Conservation (phyloP, 2,329 filamentous ascomycete genomes). For the Myotisia sp. region DNA sequence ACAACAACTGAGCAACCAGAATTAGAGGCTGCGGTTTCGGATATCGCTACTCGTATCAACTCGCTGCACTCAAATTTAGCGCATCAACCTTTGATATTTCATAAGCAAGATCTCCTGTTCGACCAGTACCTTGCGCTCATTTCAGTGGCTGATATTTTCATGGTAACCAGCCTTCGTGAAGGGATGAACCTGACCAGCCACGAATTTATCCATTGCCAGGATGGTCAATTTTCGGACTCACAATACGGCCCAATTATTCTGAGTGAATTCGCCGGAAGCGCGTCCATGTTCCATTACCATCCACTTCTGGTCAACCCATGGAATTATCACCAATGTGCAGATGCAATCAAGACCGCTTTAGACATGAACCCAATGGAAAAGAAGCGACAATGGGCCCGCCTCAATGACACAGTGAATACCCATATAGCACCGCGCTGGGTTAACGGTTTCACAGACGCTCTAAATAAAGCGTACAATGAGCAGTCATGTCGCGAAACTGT, state of each 20-base stretch:
- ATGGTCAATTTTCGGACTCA: slow-evolving; percentile 58
- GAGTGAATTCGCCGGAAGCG: slow-evolving; percentile 88
- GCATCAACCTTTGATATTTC: slow-evolving; percentile 81
- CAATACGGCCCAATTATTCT: slow-evolving; percentile 81
- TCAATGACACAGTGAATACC: slow-evolving; percentile 59
- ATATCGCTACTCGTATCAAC: slow-evolving; percentile 91
- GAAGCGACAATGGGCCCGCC: slow-evolving; percentile 54
- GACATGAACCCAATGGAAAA: slow-evolving; percentile 69
- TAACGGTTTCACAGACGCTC: slow-evolving; percentile 53
- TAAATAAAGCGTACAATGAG: slow-evolving; percentile 66
- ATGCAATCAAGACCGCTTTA: slow-evolving; percentile 69
- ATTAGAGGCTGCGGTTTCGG: slow-evolving; percentile 72
- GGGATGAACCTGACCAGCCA: slow-evolving; percentile 96
- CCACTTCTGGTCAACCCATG: slow-evolving; percentile 85
- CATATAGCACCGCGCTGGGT: slow-evolving; percentile 84
- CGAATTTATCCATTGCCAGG: slow-evolving; percentile 86
- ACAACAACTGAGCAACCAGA: slow-evolving; percentile 80
- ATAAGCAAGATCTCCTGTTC: slow-evolving; percentile 90
- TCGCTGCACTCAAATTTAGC: slow-evolving; percentile 79
- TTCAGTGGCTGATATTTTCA: slow-evolving; percentile 76
- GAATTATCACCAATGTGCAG: slow-evolving; percentile 79
- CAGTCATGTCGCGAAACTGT: slow-evolving; percentile 74
- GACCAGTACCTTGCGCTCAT: slow-evolving; percentile 84
- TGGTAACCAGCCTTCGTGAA: slow-evolving; percentile 90
- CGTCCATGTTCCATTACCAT: slow-evolving; percentile 66